Evolutionary conservation across 805 yeast genomes (phyloP).

Genomic region (Cephaloascus fragrans): DNA sequence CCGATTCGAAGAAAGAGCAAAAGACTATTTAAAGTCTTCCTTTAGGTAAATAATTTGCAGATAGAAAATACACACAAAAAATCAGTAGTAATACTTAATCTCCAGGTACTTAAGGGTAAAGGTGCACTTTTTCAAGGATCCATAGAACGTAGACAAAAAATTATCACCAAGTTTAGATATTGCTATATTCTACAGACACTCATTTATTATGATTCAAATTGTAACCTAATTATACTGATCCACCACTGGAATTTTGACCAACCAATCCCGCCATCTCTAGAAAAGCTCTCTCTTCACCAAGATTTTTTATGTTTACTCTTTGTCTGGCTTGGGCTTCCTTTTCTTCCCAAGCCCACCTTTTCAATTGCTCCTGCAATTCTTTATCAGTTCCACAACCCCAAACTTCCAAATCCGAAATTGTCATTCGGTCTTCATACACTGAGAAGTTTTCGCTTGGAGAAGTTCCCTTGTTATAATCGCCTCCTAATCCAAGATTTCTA

Average conservation of each 20-base stretch:
- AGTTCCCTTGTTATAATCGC: slow-evolving; percentile 29
- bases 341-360: slow-evolving; percentile 88
- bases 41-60: too few species aligned
- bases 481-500: slow-evolving; percentile 55
- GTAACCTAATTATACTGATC: slow-evolving; percentile 30
- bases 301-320: slow-evolving; percentile 49
- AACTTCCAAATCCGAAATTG: slow-evolving; percentile 71
- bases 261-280: slow-evolving; percentile 73
- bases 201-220: too few species aligned
- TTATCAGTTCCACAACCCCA: slow-evolving; percentile 85
- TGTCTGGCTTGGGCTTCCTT: slow-evolving; percentile 75
- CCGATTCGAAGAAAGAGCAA: neutral
- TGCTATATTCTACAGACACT: too few species aligned
- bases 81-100: too few species aligned
- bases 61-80: too few species aligned
- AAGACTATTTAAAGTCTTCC: too few species aligned
- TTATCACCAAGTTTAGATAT: too few species aligned
- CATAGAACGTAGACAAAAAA: too few species aligned
- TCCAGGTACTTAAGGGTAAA: too few species aligned
- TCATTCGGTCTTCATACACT: slow-evolving; percentile 60
- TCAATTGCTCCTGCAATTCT: slow-evolving; percentile 67
- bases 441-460: slow-evolving; percentile 13
- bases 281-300: slow-evolving; percentile 78
- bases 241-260: slow-evolving; percentile 38
- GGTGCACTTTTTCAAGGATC: too few species aligned